Evolutionary conservation across 164 flowering plant genomes (phyloP).

Genomic region (Taxillus chinensis): DNA sequence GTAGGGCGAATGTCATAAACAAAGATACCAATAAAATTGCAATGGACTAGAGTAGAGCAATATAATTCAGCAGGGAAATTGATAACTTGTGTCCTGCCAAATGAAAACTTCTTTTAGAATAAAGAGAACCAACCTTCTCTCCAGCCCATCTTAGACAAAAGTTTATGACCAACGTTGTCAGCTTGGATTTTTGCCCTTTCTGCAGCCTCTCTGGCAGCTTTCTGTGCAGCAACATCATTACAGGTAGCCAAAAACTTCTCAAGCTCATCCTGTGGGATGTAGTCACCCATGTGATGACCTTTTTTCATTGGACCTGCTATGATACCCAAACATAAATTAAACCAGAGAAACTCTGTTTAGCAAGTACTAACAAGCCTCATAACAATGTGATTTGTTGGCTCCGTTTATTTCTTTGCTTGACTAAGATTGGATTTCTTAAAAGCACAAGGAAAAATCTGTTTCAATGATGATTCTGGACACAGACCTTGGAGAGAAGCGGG

Average conservation of each 20-base stretch:
- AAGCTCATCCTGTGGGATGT: slow-evolving; percentile 89
- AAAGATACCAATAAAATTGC: not conserved
- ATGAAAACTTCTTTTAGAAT: no score
- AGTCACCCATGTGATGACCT: slow-evolving; percentile 99
- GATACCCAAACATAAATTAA: not conserved
- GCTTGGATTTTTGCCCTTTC: slow-evolving; percentile 85
- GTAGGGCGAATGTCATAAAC: no score
- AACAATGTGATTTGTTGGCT: no score
- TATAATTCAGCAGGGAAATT: not conserved
- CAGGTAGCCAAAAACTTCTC: slow-evolving; percentile 77
- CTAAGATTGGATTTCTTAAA: not conserved
- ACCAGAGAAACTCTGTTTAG: not conserved
- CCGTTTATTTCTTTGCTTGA: no score
- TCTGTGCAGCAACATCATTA: slow-evolving; percentile 66
- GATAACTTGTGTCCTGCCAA: no score
- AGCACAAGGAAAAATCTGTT: not conserved
- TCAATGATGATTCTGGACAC: not conserved
- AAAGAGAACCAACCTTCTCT: slow-evolving; percentile 61
- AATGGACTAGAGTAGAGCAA: not conserved
- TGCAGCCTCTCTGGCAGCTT: slow-evolving; percentile 63
- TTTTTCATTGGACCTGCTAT: slow-evolving; percentile 31
- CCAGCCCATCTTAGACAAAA: slow-evolving; percentile 99
- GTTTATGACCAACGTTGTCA: slow-evolving; percentile 92
- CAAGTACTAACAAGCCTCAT: no score
- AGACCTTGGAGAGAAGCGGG: slow-evolving; percentile 92